These are phyloP conservation scores for Pythium periplocum DNA, from an alignment of 352 stramenopile species.

Conservation along the genomic window DNA sequence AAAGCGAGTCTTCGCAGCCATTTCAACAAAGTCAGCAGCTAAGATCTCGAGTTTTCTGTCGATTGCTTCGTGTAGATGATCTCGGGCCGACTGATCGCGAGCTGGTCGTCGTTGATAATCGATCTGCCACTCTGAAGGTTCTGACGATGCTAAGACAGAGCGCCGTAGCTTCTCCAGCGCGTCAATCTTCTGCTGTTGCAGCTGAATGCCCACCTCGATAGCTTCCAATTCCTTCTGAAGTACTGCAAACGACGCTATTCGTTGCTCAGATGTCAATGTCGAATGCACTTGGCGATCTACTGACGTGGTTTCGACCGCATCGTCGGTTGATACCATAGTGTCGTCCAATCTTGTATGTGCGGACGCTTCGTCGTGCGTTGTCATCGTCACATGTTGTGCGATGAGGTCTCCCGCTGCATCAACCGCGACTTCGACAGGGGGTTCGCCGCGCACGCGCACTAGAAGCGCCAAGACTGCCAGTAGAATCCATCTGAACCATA, in stretches of 20 bases:
- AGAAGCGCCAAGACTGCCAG: no score
- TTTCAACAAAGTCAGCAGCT: neutral
- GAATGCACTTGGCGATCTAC: neutral
- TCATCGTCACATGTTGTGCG: no score
- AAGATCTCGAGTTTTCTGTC: constrained; percentile 9
- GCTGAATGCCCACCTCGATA: constrained; percentile 9
- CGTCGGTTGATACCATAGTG: neutral
- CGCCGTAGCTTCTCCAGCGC: constrained; percentile 13
- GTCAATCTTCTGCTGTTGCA: constrained; percentile 12
- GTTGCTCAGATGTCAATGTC: neutral
- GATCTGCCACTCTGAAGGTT: neutral
- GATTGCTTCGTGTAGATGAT: neutral
- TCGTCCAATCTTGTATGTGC: no score
- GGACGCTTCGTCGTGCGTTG: no score
- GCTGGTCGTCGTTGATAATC: neutral
- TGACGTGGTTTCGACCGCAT: constrained; percentile 1
- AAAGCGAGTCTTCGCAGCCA: constrained; percentile 15
- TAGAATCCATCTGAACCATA: no score
- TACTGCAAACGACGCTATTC: constrained; percentile 5
- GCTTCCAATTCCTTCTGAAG: constrained; percentile 15
- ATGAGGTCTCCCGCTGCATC: no score
- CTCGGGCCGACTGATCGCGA: no score
- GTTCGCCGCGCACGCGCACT: no score
- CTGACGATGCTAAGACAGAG: neutral
- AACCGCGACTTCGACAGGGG: no score